A percentile compares a stretch with the other conserved stretches of the same genome.
These are phyloP conservation scores for Penicillium lagena DNA, from an alignment of 495 filamentous ascomycete species.

Conservation along the genomic window DNA sequence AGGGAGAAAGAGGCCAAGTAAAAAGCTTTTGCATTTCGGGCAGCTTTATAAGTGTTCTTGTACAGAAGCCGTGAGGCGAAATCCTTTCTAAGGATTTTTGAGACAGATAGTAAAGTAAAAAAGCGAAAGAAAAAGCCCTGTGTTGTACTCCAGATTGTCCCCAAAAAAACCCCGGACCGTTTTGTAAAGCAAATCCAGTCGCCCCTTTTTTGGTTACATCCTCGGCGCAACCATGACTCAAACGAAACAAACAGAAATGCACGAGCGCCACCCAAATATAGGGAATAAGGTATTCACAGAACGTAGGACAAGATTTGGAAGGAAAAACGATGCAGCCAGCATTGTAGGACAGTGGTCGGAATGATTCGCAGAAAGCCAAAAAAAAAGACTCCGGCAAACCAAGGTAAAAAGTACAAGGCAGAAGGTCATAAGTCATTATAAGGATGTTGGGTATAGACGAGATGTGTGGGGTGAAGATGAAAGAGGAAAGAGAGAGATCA, in stretches of 20 bases:
- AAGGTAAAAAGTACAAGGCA: conserved; percentile 7
- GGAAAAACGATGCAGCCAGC: conserved; percentile 14
- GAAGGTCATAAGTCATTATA: conserved; percentile 17
- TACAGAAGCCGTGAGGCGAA: conserved; percentile 19
- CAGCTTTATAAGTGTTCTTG: conserved; percentile 13
- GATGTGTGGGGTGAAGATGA: conserved; percentile 4
- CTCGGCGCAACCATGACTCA: neutral
- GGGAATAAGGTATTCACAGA: conserved; percentile 22
- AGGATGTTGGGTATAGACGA: conserved; percentile 1
- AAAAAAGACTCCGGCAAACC: conserved; percentile 3
- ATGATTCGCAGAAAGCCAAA: neutral
- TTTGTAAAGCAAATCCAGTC: conserved; percentile 11
- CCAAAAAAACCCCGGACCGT: conserved; percentile 6
- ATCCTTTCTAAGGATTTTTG: conserved; percentile 14
- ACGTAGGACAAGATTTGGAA: conserved; percentile 5
- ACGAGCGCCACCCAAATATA: conserved; percentile 13
- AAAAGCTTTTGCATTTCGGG: conserved; percentile 15
- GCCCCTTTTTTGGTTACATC: neutral
- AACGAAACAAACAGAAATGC: conserved; percentile 11
- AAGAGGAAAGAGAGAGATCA: conserved; percentile 13
- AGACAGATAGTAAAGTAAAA: conserved; percentile 12
- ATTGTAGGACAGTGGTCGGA: conserved; percentile 6
- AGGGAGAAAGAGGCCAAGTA: neutral
- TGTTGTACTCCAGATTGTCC: conserved; percentile 11
- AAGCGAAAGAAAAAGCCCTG: conserved; percentile 5